A percentile compares a stretch with the other conserved stretches of the same genome.
These are phyloP conservation scores for Coriaria nepalensis DNA, from an alignment of 306 rosid species.

Conservation along the genomic window DNA sequence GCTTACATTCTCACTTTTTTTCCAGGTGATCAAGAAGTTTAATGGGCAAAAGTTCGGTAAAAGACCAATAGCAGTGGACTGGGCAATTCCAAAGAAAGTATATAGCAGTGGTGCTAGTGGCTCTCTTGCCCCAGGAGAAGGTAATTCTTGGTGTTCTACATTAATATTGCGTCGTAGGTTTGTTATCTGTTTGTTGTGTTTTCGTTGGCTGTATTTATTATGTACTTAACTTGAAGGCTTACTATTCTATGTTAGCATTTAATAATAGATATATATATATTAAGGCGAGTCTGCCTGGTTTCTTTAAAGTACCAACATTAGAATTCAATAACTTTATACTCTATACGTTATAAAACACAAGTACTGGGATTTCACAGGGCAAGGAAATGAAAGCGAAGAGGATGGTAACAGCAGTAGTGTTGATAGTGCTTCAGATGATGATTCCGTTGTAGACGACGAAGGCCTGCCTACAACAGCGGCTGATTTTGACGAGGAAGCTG, in stretches of 20 bases:
- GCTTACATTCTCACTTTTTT: conserved; percentile 8
- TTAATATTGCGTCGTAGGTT: neutral
- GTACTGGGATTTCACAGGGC: conserved; percentile 24
- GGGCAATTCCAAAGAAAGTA: conserved; percentile 83
- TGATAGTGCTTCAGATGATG: conserved; percentile 36
- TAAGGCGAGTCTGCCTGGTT: neutral
- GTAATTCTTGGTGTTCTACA: conserved; percentile 23
- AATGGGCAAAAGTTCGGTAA: conserved; percentile 61
- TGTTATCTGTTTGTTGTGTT: conserved; percentile 1
- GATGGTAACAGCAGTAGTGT: conserved; percentile 33
- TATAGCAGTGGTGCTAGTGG: conserved; percentile 36
- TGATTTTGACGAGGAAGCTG: conserved; percentile 77
- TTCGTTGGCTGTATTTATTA: neutral
- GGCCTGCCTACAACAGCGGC: conserved; percentile 29
- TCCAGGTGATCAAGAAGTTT: conserved; percentile 69
- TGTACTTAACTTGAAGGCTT: no score
- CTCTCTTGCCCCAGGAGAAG: conserved; percentile 38
- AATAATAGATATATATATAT: no score
- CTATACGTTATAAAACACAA: conserved; percentile 8
- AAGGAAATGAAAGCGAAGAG: conserved; percentile 25
- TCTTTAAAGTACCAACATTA: neutral
- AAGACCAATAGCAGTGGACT: conserved; percentile 89
- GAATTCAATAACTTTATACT: neutral
- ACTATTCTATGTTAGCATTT: no score
- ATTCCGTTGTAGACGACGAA: conserved; percentile 23